Evolutionary conservation across 305 asterid species (phyloP).

Genomic region (Fraxinus albicans): DNA sequence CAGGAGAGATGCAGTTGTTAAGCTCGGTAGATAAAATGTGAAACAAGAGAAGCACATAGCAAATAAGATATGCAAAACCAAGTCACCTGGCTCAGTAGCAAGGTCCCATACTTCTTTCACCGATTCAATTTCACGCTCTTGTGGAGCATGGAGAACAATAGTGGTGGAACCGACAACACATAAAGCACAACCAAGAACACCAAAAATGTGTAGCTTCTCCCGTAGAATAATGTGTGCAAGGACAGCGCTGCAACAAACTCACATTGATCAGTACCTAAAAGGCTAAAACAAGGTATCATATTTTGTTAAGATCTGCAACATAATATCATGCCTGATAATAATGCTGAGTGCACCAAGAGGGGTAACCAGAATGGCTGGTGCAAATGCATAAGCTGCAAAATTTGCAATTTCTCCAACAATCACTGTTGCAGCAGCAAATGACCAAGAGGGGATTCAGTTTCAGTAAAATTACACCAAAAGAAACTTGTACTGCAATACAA

Average conservation of each 20-base stretch:
- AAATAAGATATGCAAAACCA: background rate
- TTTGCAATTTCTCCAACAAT: constrained; percentile 97
- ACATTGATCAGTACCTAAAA: constrained; percentile 33
- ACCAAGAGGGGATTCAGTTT: constrained; percentile 6
- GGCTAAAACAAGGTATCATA: constrained; percentile 17
- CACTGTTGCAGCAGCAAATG: constrained; percentile 64
- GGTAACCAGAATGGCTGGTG: constrained; percentile 97
- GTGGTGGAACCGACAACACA: constrained; percentile 99
- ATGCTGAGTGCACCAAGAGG: constrained; percentile 99
- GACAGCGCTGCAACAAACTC: constrained; percentile 70
- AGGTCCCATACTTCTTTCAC: constrained; percentile 95
- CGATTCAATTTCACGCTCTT: constrained; percentile 90
- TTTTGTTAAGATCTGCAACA: constrained; percentile 23
- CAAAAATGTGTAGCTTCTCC: constrained; percentile 86
- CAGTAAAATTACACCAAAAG: background rate
- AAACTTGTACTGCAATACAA: constrained; percentile 3
- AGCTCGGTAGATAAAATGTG: constrained; percentile 27
- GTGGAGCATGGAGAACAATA: constrained; percentile 97
- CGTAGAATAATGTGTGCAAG: constrained; percentile 90
- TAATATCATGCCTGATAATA: constrained; percentile 77
- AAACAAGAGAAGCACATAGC: constrained; percentile 1
- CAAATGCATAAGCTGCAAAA: constrained; percentile 99
- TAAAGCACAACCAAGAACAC: constrained; percentile 94
- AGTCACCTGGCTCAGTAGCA: constrained; percentile 93
- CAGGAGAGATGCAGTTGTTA: constrained; percentile 34